phyloP scores from a whole-genome alignment of 164 flowering plant species.

The Umbellularia californica region DNA sequence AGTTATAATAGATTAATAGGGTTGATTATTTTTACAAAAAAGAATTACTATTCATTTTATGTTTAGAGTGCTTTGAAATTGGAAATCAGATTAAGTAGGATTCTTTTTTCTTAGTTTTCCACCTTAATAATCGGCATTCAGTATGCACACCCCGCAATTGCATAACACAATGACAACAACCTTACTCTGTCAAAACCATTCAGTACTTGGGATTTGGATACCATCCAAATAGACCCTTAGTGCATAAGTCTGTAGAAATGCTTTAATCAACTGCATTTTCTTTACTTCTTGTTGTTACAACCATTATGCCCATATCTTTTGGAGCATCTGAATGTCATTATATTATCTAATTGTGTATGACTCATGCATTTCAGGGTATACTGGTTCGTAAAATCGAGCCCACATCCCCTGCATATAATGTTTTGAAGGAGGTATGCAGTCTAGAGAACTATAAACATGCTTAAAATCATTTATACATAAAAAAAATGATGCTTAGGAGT shows the following conservation, averaged over 20 bases:
- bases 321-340: conserved; percentile 4
- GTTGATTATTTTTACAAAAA: background rate
- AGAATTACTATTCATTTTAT: background rate
- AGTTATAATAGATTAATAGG: background rate
- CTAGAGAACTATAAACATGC: background rate
- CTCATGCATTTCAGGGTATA: conserved; percentile 60
- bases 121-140: background rate
- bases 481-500: background rate
- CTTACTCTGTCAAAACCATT: background rate
- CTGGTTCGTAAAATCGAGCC: conserved; percentile 89
- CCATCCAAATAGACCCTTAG: background rate
- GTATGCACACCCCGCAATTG: background rate
- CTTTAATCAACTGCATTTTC: background rate
- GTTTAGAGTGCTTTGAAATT: background rate
- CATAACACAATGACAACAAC: too few species aligned
- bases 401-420: conserved; percentile 74
- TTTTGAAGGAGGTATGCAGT: conserved; percentile 73
- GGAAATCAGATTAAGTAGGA: background rate
- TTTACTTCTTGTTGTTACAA: background rate
- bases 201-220: background rate
- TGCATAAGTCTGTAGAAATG: background rate
- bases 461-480: background rate
- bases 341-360: background rate
- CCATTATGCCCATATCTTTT: conserved; percentile 3
- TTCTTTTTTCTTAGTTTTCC: too few species aligned